Evolutionary conservation across 73 alveolate species (phyloP), one percentile per base, ranked within the genome.

Genomic region (Symbiodinium pilosum): DNA sequence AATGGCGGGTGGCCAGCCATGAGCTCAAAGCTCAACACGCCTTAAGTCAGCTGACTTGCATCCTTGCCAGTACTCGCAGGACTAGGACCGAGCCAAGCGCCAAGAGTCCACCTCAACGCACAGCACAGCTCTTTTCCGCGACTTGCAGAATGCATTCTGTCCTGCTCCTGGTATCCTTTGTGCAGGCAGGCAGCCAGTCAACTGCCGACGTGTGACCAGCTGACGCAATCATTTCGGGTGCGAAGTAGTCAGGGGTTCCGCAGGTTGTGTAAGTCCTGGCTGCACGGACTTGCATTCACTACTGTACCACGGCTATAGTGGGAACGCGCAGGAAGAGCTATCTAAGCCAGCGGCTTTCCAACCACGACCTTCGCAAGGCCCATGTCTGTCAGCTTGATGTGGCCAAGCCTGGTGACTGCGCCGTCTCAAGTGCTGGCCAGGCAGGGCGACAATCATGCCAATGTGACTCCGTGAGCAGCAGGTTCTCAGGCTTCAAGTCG

Each of bases 171-270:
- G 59, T 14, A 14, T 47, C 21, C 59, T 47, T 14, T 47, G 81
- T 28, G 81, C 81, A 26, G 32, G 12, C 88, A 24, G 47, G 89
- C 41, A 42, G 59, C 99, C 99, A 93, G 28, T 93, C 99, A 14
- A 93, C 99, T 9, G 99, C 93, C 44, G 30, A 40, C 44, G 73
- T 83, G 54, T 93, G 99, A 38, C 99, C 99, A 16, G 99, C 54
- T 16, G 94, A 83, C 4, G 99, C 99, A 39, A 93, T 93, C 86
- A 93, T 77, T 40, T 93, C 99, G 24, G 99, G 99, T 6, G 99
- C 99, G 34, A 93, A 85, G 87, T 93, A 93, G 77, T 93, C 99
- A n/a, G 99, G 99, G 3, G 99, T 93, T 6, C 99, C 99, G 69
- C 83, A 52, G 68, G 94, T 84, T 4, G 99, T 84, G 87, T 75